A percentile compares a stretch with the other conserved stretches of the same genome.
Conservation (phyloP, 306 rosid species). For the Albizia julibrissin region DNA sequence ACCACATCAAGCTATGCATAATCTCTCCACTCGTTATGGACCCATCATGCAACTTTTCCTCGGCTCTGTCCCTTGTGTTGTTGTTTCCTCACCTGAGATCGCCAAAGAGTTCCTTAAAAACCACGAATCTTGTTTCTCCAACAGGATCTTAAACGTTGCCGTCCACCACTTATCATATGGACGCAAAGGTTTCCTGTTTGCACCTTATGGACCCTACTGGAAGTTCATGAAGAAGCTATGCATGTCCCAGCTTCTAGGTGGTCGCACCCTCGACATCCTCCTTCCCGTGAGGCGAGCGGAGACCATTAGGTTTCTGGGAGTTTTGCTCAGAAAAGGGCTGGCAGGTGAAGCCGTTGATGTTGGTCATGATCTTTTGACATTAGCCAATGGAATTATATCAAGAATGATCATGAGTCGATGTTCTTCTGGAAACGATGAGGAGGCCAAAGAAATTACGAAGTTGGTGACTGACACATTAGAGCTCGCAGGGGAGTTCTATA, state of each 20-base stretch:
- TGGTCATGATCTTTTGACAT: slow-evolving; percentile 35
- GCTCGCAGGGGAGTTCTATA: slow-evolving; percentile 44
- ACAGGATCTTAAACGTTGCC: slow-evolving; percentile 18
- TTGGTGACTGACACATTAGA: slow-evolving; percentile 38
- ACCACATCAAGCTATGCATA: slow-evolving; percentile 42
- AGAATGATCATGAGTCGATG: slow-evolving; percentile 50
- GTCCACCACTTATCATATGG: slow-evolving; percentile 36
- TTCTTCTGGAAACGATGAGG: slow-evolving; percentile 39
- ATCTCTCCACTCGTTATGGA: slow-evolving; percentile 47
- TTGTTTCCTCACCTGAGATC: slow-evolving; percentile 46
- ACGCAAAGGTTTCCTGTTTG: slow-evolving; percentile 36
- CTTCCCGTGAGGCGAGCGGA: slow-evolving; percentile 34
- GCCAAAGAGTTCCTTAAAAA: slow-evolving; percentile 53
- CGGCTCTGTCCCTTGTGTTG: slow-evolving; percentile 45
- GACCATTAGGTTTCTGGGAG: slow-evolving; percentile 24
- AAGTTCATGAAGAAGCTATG: slow-evolving; percentile 56
- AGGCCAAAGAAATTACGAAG: slow-evolving; percentile 38
- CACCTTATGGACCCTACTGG: slow-evolving; percentile 55
- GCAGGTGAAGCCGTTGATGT: slow-evolving; percentile 37
- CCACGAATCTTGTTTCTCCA: slow-evolving; percentile 43
- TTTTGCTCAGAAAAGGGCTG: slow-evolving; percentile 24
- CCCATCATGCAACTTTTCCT: slow-evolving; percentile 44
- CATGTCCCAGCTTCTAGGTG: slow-evolving; percentile 52
- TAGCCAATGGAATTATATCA: slow-evolving; percentile 42
- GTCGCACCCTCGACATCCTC: slow-evolving; percentile 37